Evolutionary conservation across 192 early-diverging fungal genomes (phyloP).

Genomic region (Mortierella antarctica): DNA sequence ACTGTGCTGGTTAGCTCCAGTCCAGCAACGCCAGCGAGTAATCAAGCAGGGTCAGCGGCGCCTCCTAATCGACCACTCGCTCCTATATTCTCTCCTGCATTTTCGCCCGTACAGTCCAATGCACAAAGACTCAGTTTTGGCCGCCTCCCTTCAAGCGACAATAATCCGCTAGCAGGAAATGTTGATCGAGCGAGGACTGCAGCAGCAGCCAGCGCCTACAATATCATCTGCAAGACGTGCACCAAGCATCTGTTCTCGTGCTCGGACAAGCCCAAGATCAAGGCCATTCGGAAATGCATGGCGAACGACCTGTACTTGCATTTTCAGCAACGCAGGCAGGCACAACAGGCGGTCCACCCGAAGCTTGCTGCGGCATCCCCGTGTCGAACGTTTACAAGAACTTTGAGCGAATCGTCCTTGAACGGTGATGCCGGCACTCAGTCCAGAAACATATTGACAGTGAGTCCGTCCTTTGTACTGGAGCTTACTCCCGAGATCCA

Average conservation of each 20-base stretch:
- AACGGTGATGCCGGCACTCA: not conserved
- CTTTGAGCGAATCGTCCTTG: no score
- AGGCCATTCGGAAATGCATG: slow-evolving; percentile 18
- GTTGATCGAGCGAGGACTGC: not conserved
- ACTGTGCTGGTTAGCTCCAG: no score
- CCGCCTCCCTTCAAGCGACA: not conserved
- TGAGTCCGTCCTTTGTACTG: slow-evolving; percentile 7
- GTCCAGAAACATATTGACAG: slow-evolving; percentile 1
- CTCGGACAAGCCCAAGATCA: slow-evolving; percentile 19
- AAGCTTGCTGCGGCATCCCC: not conserved
- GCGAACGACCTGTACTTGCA: slow-evolving; percentile 1
- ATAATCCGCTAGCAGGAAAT: not conserved
- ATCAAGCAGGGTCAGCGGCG: no score
- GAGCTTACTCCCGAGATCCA: slow-evolving; percentile 3
- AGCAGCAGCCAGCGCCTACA: not conserved
- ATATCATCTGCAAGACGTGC: slow-evolving; percentile 15
- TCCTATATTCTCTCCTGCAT: no score
- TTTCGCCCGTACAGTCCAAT: no score
- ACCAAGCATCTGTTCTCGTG: slow-evolving; percentile 2
- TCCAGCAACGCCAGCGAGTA: no score
- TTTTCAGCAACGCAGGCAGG: no score
- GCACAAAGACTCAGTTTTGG: no score
- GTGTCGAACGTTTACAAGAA: no score
- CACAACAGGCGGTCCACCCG: not conserved
- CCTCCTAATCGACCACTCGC: no score